phyloP scores from a whole-genome alignment of 352 stramenopile species.

The Pythium folliculosum region DNA sequence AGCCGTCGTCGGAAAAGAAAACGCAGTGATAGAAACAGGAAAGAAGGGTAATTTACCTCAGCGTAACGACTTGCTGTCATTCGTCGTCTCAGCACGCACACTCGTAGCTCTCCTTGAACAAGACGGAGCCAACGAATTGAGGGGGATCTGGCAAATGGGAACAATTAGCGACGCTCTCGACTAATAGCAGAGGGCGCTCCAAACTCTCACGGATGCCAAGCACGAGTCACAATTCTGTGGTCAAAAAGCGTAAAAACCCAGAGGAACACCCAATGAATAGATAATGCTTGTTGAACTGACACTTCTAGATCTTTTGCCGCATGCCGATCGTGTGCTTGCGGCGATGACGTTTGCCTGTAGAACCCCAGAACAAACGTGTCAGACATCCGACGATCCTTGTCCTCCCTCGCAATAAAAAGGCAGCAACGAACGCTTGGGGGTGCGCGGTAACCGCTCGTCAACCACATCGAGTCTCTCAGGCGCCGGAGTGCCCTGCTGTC shows the following conservation, averaged over 20 bases:
- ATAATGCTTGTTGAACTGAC: background rate
- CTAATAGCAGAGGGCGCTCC: too few relatives aligned
- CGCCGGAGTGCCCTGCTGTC: slow-evolving; percentile 24
- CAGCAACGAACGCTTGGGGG: slow-evolving; percentile 18
- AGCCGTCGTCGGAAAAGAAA: slow-evolving; percentile 24
- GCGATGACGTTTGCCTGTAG: slow-evolving; percentile 27
- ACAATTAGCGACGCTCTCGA: too few relatives aligned
- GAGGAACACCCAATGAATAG: background rate
- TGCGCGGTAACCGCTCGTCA: slow-evolving; percentile 16
- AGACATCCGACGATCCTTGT: background rate
- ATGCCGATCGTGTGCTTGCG: slow-evolving; percentile 31
- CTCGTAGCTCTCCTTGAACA: too few relatives aligned
- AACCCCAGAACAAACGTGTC: background rate
- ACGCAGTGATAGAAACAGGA: slow-evolving; percentile 15
- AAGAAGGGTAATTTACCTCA: background rate
- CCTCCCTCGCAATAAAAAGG: background rate
- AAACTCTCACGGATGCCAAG: too few relatives aligned
- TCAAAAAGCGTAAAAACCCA: too few relatives aligned
- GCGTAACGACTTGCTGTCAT: too few relatives aligned
- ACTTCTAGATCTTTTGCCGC: slow-evolving; percentile 24
- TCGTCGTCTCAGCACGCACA: too few relatives aligned
- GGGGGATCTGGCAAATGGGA: too few relatives aligned
- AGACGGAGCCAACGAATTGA: too few relatives aligned
- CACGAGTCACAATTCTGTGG: too few relatives aligned
- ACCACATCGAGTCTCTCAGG: background rate